These are phyloP conservation scores for Aspergillus nanangensis DNA, from an alignment of 495 filamentous ascomycete genomes.

Conservation along the genomic window DNA sequence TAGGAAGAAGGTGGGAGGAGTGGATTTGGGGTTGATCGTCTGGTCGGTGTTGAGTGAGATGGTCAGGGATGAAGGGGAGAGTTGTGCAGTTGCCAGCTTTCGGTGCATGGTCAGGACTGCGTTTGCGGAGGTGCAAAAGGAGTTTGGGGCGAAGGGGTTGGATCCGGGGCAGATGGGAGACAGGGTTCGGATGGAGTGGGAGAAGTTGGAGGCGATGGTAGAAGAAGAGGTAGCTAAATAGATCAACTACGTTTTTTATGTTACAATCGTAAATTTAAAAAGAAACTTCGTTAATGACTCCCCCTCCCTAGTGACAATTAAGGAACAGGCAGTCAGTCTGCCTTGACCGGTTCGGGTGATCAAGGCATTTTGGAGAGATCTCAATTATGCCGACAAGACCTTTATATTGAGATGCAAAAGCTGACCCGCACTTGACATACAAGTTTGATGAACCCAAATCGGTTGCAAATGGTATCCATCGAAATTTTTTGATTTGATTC, in stretches of 20 bases:
- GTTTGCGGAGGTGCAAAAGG: slow-evolving; percentile 29
- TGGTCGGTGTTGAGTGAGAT: slow-evolving; percentile 39
- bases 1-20: slow-evolving; percentile 13
- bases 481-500: slow-evolving; percentile 26
- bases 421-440: slow-evolving; percentile 46
- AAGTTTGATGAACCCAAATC: slow-evolving; percentile 37
- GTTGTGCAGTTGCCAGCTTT: slow-evolving; percentile 34
- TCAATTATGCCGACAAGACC: slow-evolving; percentile 42
- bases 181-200: slow-evolving; percentile 29
- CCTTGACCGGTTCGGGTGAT: background rate
- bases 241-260: background rate
- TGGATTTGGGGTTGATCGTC: slow-evolving; percentile 31
- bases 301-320: background rate
- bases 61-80: slow-evolving; percentile 29
- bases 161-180: slow-evolving; percentile 24
- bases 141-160: slow-evolving; percentile 25
- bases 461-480: slow-evolving; percentile 33
- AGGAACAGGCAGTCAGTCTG: slow-evolving; percentile 1
- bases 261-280: slow-evolving; percentile 2
- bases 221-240: slow-evolving; percentile 8
- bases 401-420: slow-evolving; percentile 48
- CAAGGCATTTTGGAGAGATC: slow-evolving; percentile 1
- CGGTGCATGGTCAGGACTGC: slow-evolving; percentile 22
- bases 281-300: slow-evolving; percentile 14
- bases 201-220: slow-evolving; percentile 30